Conservation (phyloP, 202 grass and related monocot species). For the Schoenoplectus tabernaemontani region DNA sequence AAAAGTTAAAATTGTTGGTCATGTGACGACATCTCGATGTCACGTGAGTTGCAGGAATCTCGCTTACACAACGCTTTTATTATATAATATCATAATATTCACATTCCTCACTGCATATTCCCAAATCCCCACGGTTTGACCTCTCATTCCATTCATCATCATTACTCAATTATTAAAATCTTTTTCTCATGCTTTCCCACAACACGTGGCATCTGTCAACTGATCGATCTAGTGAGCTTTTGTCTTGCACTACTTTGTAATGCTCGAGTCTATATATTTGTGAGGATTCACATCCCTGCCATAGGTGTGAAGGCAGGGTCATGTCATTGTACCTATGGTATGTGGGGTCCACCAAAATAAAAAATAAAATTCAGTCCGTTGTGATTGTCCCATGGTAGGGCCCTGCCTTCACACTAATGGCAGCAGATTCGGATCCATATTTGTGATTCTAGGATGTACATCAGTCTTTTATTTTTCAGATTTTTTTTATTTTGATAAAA, state of each 20-base stretch:
- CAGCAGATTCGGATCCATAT: too few species aligned
- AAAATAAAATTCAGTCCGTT: too few species aligned
- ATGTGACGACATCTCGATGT: conserved; percentile 48
- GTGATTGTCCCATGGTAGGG: too few species aligned
- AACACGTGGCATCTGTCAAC: conserved; percentile 36
- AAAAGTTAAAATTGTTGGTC: conserved; percentile 33
- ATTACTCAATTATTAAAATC: conserved; percentile 51
- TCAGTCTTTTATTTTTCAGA: too few species aligned
- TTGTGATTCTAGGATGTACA: neutral
- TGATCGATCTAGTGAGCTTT: conserved; percentile 6
- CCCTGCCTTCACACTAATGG: too few species aligned
- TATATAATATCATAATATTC: conserved; percentile 18
- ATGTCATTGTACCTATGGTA: too few species aligned
- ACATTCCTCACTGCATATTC: conserved; percentile 16
- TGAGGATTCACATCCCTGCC: too few species aligned
- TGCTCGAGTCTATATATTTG: neutral
- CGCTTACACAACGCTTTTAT: conserved; percentile 23
- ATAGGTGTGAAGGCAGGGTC: too few species aligned
- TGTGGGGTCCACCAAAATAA: too few species aligned
- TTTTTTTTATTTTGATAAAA: too few species aligned
- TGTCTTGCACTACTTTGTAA: conserved; percentile 7
- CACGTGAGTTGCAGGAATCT: conserved; percentile 68
- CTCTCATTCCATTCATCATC: conserved; percentile 45
- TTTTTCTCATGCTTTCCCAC: conserved; percentile 9
- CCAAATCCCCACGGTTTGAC: conserved; percentile 66